Percentiles rank a stretch among this genome's conserved stretches.
These are phyloP conservation scores for Cadophora luteo-olivacea DNA, from an alignment of 2,329 filamentous ascomycete genomes.

Conservation along the genomic window DNA sequence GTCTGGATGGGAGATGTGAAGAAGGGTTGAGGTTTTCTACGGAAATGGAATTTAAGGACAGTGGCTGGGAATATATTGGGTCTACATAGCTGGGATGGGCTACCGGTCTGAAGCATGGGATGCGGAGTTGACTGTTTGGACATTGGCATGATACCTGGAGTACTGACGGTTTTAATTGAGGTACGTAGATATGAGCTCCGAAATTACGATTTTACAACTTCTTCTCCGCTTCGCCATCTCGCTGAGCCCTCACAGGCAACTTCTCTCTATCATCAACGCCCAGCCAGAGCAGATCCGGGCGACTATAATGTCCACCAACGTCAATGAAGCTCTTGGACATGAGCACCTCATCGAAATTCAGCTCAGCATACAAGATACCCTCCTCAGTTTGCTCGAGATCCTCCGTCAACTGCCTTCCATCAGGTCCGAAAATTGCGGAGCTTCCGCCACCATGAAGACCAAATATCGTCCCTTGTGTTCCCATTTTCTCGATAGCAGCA, in stretches of 20 bases:
- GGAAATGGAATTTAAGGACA: background rate
- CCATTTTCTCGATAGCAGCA: constrained; percentile 53
- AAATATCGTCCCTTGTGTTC: constrained; percentile 39
- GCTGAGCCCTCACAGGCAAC: constrained; percentile 11
- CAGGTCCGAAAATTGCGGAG: constrained; percentile 60
- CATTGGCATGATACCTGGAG: constrained; percentile 22
- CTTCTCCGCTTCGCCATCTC: constrained; percentile 11
- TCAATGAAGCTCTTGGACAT: constrained; percentile 35
- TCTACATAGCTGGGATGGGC: background rate
- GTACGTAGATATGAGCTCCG: background rate
- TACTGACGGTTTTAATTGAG: background rate
- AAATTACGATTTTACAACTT: background rate
- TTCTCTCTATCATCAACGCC: constrained; percentile 33
- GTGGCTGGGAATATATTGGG: background rate
- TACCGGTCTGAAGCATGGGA: background rate
- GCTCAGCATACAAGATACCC: constrained; percentile 56
- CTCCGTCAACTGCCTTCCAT: constrained; percentile 50
- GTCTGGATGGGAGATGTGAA: constrained; percentile 65
- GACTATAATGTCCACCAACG: constrained; percentile 34
- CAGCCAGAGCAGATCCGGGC: constrained; percentile 37
- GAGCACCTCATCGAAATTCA: constrained; percentile 34
- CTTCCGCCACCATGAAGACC: constrained; percentile 55
- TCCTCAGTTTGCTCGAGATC: constrained; percentile 58
- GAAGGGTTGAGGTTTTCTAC: constrained; percentile 36
- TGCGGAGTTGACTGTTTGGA: background rate